These are phyloP conservation scores for Pulveroboletus sp. DNA, from an alignment of 768 basidiomycete genomes.

Conservation along the genomic window DNA sequence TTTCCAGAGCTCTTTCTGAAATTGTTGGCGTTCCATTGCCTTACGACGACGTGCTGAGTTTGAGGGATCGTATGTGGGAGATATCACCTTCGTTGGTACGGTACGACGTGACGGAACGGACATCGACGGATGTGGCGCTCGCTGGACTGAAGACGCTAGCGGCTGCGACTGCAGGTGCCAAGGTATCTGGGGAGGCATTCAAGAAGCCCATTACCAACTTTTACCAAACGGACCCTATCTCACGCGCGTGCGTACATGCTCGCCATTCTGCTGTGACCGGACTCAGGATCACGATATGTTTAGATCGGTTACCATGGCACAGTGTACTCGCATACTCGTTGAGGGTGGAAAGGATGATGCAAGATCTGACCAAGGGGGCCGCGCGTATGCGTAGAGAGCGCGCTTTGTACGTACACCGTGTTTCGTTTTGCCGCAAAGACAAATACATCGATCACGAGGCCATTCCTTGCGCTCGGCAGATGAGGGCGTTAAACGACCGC, in stretches of 20 bases:
- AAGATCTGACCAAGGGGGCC: background rate
- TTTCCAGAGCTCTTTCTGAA: slow-evolving; percentile 78
- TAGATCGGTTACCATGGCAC: slow-evolving; percentile 94
- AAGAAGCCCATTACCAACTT: slow-evolving; percentile 86
- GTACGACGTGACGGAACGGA: slow-evolving; percentile 76
- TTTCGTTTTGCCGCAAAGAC: slow-evolving; percentile 9
- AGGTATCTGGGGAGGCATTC: slow-evolving; percentile 57
- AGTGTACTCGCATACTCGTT: slow-evolving; percentile 84
- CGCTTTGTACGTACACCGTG: background rate
- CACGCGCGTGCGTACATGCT: slow-evolving; percentile 70
- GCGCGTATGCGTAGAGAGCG: slow-evolving; percentile 9
- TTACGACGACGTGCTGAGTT: slow-evolving; percentile 78
- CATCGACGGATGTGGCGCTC: slow-evolving; percentile 66
- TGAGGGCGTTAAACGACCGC: no score
- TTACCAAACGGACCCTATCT: slow-evolving; percentile 95
- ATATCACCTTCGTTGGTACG: slow-evolving; percentile 86
- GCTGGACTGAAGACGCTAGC: slow-evolving; percentile 63
- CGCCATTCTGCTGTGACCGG: background rate
- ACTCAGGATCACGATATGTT: no score
- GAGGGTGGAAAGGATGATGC: slow-evolving; percentile 51
- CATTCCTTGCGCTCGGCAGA: no score
- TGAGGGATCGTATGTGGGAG: slow-evolving; percentile 96
- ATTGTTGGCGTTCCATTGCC: slow-evolving; percentile 74
- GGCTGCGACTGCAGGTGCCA: slow-evolving; percentile 46
- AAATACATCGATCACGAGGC: background rate